Percentiles rank a stretch among this genome's conserved stretches.
Conservation (phyloP, 2,329 filamentous ascomycete genomes). For the Dothideomycetidae sp. region DNA sequence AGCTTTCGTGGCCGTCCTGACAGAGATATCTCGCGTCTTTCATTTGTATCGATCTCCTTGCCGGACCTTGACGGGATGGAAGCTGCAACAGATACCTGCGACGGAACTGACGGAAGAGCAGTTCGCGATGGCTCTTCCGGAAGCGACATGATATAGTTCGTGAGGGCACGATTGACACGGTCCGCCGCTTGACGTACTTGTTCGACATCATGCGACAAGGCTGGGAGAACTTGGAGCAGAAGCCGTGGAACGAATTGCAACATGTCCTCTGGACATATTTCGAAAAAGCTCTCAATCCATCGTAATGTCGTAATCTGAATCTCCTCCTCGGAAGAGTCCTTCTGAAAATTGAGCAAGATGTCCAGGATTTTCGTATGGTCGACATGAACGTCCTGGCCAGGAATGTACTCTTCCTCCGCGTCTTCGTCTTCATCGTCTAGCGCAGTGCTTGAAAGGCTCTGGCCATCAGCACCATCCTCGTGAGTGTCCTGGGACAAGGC, state of each 20-base stretch:
- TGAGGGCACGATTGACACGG: constrained; percentile 76
- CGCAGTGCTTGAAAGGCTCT: constrained; percentile 39
- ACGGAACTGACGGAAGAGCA: constrained; percentile 17
- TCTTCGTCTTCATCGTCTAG: constrained; percentile 33
- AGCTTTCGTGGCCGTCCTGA: constrained; percentile 11
- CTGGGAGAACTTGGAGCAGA: constrained; percentile 78
- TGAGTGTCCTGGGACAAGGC: constrained; percentile 39
- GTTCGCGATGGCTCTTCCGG: constrained; percentile 45
- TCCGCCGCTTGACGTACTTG: constrained; percentile 77
- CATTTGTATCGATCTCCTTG: constrained; percentile 23
- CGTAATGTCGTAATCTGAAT: constrained; percentile 79
- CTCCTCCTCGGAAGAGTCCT: constrained; percentile 79
- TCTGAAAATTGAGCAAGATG: constrained; percentile 78
- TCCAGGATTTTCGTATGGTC: constrained; percentile 85
- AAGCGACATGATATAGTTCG: constrained; percentile 87
- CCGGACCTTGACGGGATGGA: constrained; percentile 2
- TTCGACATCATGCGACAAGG: constrained; percentile 84
- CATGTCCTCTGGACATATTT: constrained; percentile 94
- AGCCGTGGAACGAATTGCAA: constrained; percentile 87
- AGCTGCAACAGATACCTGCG: constrained; percentile 4
- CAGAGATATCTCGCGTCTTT: constrained; percentile 30
- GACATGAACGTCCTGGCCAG: constrained; percentile 89
- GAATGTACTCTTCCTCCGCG: constrained; percentile 87
- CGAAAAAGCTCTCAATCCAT: constrained; percentile 93
- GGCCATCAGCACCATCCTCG: constrained; percentile 24